Evolutionary conservation across 306 rosid genomes (phyloP), one percentile per base, ranked within the genome.

Genomic region (Pyrus pyrifolia): DNA sequence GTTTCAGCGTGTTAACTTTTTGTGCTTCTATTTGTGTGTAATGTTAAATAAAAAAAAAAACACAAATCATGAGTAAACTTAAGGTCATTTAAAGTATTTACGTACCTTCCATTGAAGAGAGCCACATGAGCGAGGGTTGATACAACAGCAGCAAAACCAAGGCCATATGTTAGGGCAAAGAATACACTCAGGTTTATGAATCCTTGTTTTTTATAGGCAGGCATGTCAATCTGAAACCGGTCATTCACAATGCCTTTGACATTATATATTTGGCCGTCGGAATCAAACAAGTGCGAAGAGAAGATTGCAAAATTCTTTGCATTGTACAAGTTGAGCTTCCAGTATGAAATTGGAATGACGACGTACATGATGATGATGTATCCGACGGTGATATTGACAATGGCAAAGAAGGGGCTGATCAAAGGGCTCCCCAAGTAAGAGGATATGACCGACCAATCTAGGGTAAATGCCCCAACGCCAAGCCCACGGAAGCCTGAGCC

Each of bases 71-170:
- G 25, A 10, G 13, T 11, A 12, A n/a, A 38, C 5, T 67, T 67
- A 3, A 22, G 22, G 52, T 9, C 7, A 23, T 62, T 21, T 17
- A 13, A 25, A 17, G 12, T 15, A 1, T 67, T n/a, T 3, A 33
- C 44, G 18, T 65, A 90, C 96, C 87, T 88, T 33, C 97, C 94
- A 61, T 91, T 58, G 59, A 89, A 91, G 1, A 88, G 33, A 70
- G 84, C 93, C 8, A 91, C 94, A 72, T 91, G 95, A 22, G 94
- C 40, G 77, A 89, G 82, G 6, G 91, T 79, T 7, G 97, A 79
- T 11, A 81, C 27, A 74, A 89, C 80, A 25, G 82, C 86, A 73
- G 95, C 97, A 76, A 91, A 91, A 4, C 91, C 97, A 52, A 86
- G 14, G 1, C 95, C 97, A 35, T 89, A 88, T 1, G 86, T 73